Conservation (phyloP, 331 rosid species). For the Phaseolus coccineus region DNA sequence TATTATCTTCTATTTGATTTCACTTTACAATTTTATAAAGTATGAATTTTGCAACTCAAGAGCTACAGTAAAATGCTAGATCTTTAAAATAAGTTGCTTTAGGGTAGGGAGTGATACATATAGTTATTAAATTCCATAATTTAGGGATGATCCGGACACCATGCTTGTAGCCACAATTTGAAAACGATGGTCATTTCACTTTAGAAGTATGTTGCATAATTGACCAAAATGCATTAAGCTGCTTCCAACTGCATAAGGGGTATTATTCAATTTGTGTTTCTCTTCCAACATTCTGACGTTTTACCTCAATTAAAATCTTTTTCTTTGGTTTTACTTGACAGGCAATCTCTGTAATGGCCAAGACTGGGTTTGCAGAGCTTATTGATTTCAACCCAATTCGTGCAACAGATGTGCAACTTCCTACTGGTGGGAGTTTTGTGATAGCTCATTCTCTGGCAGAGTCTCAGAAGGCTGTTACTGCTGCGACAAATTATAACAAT, state of each 20-base stretch:
- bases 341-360: conserved; percentile 99
- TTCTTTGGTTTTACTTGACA: conserved; percentile 49
- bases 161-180: conserved; percentile 11
- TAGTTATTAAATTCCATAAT: conserved; percentile 1
- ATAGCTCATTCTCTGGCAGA: conserved; percentile 94
- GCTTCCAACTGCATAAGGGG: conserved; percentile 20
- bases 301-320: background rate
- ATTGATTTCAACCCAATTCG: conserved; percentile 95
- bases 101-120: conserved; percentile 6
- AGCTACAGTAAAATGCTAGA: background rate
- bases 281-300: conserved; percentile 29
- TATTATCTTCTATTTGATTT: conserved; percentile 25
- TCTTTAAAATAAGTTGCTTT: conserved; percentile 14
- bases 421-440: conserved; percentile 88
- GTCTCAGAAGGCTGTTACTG: conserved; percentile 96
- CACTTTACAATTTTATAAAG: conserved; percentile 9
- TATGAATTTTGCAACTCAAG: conserved; percentile 24
- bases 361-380: conserved; percentile 89
- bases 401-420: conserved; percentile 94
- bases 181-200: conserved; percentile 15
- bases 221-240: background rate
- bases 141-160: background rate
- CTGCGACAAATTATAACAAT: conserved; percentile 94
- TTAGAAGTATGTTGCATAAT: conserved; percentile 23
- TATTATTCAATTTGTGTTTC: conserved; percentile 14